These are phyloP conservation scores for Beverwykella pulmonaria DNA, from an alignment of 495 filamentous ascomycete species.

Conservation along the genomic window DNA sequence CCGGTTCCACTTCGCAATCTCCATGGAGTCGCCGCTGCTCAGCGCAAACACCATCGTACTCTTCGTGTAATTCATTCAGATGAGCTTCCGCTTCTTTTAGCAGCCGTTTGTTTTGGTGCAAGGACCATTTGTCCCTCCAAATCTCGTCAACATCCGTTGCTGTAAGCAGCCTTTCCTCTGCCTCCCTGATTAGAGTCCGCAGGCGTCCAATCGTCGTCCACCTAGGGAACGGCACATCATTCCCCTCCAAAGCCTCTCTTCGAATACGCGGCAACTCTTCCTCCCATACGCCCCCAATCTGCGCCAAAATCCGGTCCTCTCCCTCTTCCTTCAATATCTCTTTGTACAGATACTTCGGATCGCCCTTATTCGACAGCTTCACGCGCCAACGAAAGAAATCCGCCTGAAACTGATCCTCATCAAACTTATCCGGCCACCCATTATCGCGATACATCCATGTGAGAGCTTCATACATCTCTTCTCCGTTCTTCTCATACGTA, in stretches of 20 bases:
- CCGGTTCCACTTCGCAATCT: neutral
- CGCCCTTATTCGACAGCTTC: neutral
- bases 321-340: neutral
- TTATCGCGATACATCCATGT: constrained; percentile 1
- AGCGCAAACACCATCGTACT: neutral
- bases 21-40: constrained; percentile 3
- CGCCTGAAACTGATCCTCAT: neutral
- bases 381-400: neutral
- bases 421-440: constrained; percentile 9
- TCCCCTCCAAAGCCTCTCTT: neutral
- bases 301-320: constrained; percentile 4
- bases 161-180: neutral
- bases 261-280: neutral
- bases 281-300: constrained; percentile 1
- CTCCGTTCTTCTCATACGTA: neutral
- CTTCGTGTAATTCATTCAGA: neutral
- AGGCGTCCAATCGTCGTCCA: constrained; percentile 1
- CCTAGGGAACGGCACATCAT: neutral
- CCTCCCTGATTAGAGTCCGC: neutral
- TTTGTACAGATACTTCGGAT: neutral
- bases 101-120: neutral
- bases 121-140: neutral
- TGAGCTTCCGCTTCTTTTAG: constrained; percentile 2
- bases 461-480: neutral
- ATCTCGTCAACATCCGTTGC: constrained; percentile 6